phyloP scores from a whole-genome alignment of 306 rosid species.

The Casuarina equisetifolia region DNA sequence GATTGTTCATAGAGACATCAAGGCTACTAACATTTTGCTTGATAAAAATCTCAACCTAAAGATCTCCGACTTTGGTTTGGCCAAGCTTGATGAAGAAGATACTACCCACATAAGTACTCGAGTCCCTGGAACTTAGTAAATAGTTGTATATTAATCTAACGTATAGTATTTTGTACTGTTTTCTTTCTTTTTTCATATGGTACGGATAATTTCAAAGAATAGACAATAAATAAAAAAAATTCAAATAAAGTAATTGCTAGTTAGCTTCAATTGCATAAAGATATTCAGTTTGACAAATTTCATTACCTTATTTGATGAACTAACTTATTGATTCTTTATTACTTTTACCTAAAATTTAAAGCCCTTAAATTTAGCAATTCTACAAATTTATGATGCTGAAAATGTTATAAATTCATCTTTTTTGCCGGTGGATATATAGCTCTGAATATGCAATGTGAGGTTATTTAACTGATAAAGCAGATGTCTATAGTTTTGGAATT shows the following conservation, averaged over 20 bases:
- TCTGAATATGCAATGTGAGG: constrained; percentile 69
- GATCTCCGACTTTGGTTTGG: constrained; percentile 75
- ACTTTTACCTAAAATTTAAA: not conserved
- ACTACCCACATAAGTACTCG: constrained; percentile 68
- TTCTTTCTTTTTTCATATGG: not conserved
- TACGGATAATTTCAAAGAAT: too few relatives aligned
- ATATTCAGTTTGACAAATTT: too few relatives aligned
- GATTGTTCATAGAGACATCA: constrained; percentile 81
- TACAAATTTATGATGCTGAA: not conserved
- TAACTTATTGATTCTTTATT: too few relatives aligned
- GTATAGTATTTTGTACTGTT: too few relatives aligned
- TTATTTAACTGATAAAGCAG: constrained; percentile 69
- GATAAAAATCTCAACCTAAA: constrained; percentile 68
- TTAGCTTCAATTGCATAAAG: too few relatives aligned
- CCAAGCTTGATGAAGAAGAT: constrained; percentile 71
- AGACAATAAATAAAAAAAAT: not conserved
- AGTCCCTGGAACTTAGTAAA: constrained; percentile 72
- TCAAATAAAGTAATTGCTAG: too few relatives aligned
- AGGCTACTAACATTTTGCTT: constrained; percentile 73
- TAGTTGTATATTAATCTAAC: not conserved
- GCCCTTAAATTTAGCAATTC: not conserved
- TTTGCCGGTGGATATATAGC: constrained; percentile 51
- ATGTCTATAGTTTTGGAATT: constrained; percentile 77
- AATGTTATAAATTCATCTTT: not conserved
- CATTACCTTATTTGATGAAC: too few relatives aligned